Percentiles rank a stretch among this genome's conserved stretches.
Conservation (phyloP, 1,284 basidiomycete genomes). For the Cutaneotrichosporon spelunceum region DNA sequence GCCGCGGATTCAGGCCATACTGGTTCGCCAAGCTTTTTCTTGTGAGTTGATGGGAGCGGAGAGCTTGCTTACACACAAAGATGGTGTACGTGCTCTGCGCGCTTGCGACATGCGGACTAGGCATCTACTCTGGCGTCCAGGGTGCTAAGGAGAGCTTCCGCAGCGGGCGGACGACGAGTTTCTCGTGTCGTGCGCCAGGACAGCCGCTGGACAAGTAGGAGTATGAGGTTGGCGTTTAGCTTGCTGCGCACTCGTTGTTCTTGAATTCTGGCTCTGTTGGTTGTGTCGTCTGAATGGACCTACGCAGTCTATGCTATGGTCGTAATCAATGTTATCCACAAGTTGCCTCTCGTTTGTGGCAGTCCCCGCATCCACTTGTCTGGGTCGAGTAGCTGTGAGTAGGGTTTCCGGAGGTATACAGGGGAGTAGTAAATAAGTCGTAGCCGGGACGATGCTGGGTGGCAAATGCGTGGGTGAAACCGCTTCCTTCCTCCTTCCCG, state of each 20-base stretch:
- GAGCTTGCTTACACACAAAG: slow-evolving; percentile 6
- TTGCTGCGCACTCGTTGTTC: background rate
- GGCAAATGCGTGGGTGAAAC: no score
- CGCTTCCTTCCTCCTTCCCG: no score
- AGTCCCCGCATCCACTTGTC: no score
- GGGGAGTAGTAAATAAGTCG: no score
- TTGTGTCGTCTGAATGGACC: background rate
- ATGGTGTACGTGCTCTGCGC: slow-evolving; percentile 13
- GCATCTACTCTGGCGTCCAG: slow-evolving; percentile 21
- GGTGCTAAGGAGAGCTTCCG: slow-evolving; percentile 13
- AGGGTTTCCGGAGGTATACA: no score
- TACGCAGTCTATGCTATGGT: background rate
- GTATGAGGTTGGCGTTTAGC: background rate
- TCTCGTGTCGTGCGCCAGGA: slow-evolving; percentile 24
- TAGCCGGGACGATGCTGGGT: no score
- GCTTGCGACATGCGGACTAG: slow-evolving; percentile 15
- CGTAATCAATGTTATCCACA: background rate
- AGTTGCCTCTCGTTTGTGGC: no score
- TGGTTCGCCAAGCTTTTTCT: slow-evolving; percentile 22
- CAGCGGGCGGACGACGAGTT: slow-evolving; percentile 12
- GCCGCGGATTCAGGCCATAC: slow-evolving; percentile 22
- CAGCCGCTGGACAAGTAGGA: slow-evolving; percentile 14
- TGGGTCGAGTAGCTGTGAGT: no score
- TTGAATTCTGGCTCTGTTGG: background rate
- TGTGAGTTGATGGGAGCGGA: background rate